Conservation (phyloP, 139 green algal genomes). For the Pycnococcus provasolii region DNA sequence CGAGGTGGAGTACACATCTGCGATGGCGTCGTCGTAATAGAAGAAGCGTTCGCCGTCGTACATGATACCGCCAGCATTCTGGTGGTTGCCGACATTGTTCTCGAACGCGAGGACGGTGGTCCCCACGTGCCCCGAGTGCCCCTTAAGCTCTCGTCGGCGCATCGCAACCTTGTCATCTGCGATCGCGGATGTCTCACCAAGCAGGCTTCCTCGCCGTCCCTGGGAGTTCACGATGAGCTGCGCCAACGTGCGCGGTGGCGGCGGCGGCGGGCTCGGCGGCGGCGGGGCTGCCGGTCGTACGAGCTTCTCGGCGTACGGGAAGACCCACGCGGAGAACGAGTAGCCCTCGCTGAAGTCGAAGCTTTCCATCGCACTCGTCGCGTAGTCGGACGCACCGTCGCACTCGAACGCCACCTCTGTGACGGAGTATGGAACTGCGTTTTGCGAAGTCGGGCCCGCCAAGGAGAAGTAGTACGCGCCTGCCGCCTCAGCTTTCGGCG, state of each 20-base stretch:
- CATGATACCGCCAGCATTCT: slow-evolving; percentile 19
- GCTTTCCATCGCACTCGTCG: background rate
- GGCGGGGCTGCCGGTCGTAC: background rate
- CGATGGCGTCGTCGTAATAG: slow-evolving; percentile 28
- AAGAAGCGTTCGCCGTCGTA: slow-evolving; percentile 28
- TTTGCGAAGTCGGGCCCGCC: background rate
- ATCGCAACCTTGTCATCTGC: no score
- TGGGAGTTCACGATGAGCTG: no score
- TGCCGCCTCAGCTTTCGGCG: background rate
- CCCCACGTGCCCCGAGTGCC: no score
- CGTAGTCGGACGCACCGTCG: slow-evolving; percentile 20
- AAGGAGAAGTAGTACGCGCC: slow-evolving; percentile 3
- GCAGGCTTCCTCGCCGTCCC: background rate
- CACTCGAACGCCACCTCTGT: slow-evolving; percentile 17
- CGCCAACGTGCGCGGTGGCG: slow-evolving; percentile 14
- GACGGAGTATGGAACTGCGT: slow-evolving; percentile 10
- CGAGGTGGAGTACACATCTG: slow-evolving; percentile 1
- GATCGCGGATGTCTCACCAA: no score
- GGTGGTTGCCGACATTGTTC: background rate
- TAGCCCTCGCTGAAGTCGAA: slow-evolving; percentile 5
- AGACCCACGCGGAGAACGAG: slow-evolving; percentile 16
- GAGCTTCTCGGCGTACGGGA: background rate
- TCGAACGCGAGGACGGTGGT: slow-evolving; percentile 20
- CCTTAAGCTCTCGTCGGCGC: no score
- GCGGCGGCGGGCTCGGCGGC: no score